Base-by-base conservation (phyloP, 805 yeast genomes). In the Metschnikowia reukaufii region DNA sequence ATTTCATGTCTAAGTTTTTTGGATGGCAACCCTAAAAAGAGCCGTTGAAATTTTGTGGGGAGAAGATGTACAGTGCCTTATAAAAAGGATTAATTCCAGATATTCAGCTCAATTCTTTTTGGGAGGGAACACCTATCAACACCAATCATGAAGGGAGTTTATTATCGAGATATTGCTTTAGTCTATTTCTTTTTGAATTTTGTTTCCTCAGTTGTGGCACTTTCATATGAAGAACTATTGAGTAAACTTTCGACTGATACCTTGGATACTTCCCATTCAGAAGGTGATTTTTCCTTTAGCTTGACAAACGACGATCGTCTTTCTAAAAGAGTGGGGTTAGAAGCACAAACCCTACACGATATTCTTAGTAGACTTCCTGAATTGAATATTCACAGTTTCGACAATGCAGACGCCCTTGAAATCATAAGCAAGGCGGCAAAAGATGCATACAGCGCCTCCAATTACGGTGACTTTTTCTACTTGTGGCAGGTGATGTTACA, bases 401-500 rank as follows among this genome's bases (percentile, higher is more conserved):
- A 41, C 25, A 41, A 33, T 17, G 37, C 33, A 9, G 12, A 7
- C 8, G 23, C 23, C 4, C 44, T 41, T 21, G 33, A 41, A n/a
- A 25, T 20, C 5, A 41, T 33, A 16, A 33, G 33, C 9, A 23
- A 1, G 10, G 36, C 18, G 4, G 44, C 44, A 5, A 20, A 12
- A 3, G n/a, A 16, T 6, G 44, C 44, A 4, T 34, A 33, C n/a
- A 17, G 13, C 17, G 17, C 15, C 4, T 32, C 21, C n/a, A 32
- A 41, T 18, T 41, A 41, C 33, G 44, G 44, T 12, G 44, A 41
- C 18, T 41, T 41, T 25, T 41, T 41, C 38, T 41, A 41, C 19
- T 33, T 41, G 17, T 41, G 44, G 44, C 37, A 41, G 16, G 38
- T 33, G 33, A 41, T 41, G 44, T 6, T 20, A 21, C 44, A 41